Conservation (phyloP, 2,329 filamentous ascomycete species). For the Dactylonectria estremocensis region DNA sequence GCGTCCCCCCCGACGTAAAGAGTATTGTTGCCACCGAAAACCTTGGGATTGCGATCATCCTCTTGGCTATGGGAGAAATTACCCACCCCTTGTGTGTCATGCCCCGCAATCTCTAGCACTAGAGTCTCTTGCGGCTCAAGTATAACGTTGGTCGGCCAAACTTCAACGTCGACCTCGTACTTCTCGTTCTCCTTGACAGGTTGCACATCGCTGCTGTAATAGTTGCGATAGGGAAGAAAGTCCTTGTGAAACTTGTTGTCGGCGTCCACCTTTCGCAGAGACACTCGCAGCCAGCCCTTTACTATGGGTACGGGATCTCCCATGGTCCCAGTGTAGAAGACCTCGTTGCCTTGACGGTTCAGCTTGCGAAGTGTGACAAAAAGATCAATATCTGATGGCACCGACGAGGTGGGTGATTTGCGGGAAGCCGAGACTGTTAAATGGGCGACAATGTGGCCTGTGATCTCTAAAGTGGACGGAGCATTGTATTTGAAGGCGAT, state of each 20-base stretch:
- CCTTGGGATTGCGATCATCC: background rate
- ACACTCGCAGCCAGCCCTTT: slow-evolving; percentile 76
- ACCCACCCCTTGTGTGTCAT: slow-evolving; percentile 73
- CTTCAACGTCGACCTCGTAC: slow-evolving; percentile 73
- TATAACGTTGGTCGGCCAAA: slow-evolving; percentile 76
- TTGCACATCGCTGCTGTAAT: slow-evolving; percentile 69
- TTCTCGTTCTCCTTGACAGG: slow-evolving; percentile 68
- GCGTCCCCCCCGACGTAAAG: background rate
- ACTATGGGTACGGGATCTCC: slow-evolving; percentile 75
- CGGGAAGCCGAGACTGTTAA: slow-evolving; percentile 75
- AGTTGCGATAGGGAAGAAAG: slow-evolving; percentile 71
- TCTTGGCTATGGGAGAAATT: slow-evolving; percentile 65
- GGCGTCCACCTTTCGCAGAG: slow-evolving; percentile 67
- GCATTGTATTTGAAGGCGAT: slow-evolving; percentile 70
- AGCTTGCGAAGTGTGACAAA: slow-evolving; percentile 76
- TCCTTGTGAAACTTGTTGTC: slow-evolving; percentile 65
- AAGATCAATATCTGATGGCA: slow-evolving; percentile 67
- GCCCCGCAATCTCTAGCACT: slow-evolving; percentile 68
- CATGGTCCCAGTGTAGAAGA: slow-evolving; percentile 76
- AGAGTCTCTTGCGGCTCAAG: slow-evolving; percentile 62
- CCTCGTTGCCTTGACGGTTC: slow-evolving; percentile 66
- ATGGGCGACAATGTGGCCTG: slow-evolving; percentile 76
- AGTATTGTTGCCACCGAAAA: slow-evolving; percentile 9
- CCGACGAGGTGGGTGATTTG: slow-evolving; percentile 56
- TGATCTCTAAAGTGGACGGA: slow-evolving; percentile 72